Evolutionary conservation across 2,329 filamentous ascomycete genomes (phyloP).

Genomic region (Epichloe scottii): DNA sequence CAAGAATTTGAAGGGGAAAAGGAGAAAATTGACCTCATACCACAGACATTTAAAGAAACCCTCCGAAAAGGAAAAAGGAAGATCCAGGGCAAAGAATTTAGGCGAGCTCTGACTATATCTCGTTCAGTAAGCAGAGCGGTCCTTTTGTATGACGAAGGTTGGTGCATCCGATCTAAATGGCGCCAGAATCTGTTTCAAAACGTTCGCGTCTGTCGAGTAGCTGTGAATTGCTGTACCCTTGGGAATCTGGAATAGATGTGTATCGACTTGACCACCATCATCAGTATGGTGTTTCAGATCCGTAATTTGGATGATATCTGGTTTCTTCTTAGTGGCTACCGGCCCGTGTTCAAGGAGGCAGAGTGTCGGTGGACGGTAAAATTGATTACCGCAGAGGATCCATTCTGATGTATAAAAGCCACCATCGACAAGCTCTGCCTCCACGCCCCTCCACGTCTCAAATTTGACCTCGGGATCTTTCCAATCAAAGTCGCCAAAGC

Average conservation of each 20-base stretch:
- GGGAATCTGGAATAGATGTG: not conserved
- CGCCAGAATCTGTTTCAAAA: conserved; percentile 5
- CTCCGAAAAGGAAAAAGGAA: not conserved
- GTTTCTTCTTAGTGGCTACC: conserved; percentile 2
- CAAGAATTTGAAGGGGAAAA: not conserved
- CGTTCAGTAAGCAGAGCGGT: not conserved
- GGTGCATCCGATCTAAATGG: conserved; percentile 3
- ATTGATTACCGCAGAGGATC: conserved; percentile 21
- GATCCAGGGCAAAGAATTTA: not conserved
- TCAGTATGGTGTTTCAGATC: conserved; percentile 1
- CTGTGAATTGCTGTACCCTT: conserved; percentile 9
- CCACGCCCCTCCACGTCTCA: conserved; percentile 54
- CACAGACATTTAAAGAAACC: not conserved
- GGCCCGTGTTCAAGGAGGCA: conserved; percentile 12
- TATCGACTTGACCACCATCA: not conserved
- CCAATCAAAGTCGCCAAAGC: conserved; percentile 65
- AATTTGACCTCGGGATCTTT: conserved; percentile 58
- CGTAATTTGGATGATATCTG: conserved; percentile 11
- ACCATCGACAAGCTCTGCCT: conserved; percentile 48
- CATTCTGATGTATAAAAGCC: conserved; percentile 53
- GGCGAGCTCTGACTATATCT: not conserved
- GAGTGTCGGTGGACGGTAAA: conserved; percentile 24
- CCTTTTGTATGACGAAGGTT: not conserved
- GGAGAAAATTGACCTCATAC: not conserved
- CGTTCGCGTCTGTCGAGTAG: conserved; percentile 10